phyloP scores from a whole-genome alignment of 768 basidiomycete genomes.

The Leccinellum rugosiceps region DNA sequence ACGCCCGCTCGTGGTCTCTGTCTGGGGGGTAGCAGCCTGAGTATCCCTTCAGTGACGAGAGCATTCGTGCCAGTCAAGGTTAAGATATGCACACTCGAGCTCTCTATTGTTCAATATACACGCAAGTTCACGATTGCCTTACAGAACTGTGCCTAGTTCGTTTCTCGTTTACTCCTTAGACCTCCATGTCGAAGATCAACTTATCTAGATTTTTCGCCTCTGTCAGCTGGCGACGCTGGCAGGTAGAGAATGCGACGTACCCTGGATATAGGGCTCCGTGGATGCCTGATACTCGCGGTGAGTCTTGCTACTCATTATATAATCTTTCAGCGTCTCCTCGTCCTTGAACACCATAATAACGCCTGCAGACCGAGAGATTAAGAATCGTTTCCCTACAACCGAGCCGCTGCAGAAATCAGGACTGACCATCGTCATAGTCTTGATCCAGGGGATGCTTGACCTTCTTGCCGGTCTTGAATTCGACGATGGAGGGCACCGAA shows the following conservation, averaged over 20 bases:
- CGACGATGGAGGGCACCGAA: constrained; percentile 18
- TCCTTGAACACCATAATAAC: neutral
- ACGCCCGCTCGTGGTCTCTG: no score
- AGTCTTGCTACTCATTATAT: neutral
- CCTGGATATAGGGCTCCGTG: constrained; percentile 13
- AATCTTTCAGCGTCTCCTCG: neutral
- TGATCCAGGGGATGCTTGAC: constrained; percentile 19
- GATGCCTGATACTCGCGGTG: constrained; percentile 8
- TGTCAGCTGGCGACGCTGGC: neutral
- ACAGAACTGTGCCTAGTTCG: neutral
- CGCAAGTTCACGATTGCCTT: neutral
- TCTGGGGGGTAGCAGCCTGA: no score
- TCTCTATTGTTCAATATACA: constrained; percentile 6
- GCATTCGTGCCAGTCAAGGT: neutral
- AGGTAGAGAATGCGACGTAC: constrained; percentile 4
- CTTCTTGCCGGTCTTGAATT: constrained; percentile 10
- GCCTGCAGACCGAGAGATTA: no score
- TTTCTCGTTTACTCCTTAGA: constrained; percentile 5
- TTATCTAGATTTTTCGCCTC: constrained; percentile 8
- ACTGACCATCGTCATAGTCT: constrained; percentile 23
- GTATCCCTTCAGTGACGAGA: no score
- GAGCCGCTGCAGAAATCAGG: no score
- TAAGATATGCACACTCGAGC: neutral
- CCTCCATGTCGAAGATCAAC: constrained; percentile 24
- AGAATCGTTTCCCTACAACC: no score